Conservation (phyloP, 2,329 filamentous ascomycete genomes). For the Cladosporium velox region DNA sequence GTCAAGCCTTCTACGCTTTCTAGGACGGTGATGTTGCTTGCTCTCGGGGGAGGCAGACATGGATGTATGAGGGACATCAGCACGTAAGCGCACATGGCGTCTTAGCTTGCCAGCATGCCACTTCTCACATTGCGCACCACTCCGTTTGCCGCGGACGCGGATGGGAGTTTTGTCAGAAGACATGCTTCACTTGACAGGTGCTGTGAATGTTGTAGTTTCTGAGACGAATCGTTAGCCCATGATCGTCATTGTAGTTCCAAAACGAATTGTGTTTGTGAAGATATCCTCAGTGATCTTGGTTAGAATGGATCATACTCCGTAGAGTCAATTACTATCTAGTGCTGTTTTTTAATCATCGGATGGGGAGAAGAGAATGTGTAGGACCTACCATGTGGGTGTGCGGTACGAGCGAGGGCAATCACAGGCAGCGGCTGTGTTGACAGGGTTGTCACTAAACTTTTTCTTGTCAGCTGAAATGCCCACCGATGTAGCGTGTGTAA, state of each 20-base stretch:
- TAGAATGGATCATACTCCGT: conserved; percentile 38
- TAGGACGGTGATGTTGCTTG: background rate
- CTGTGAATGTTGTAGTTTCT: background rate
- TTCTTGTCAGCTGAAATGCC: conserved; percentile 8
- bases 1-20: conserved; percentile 14
- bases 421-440: background rate
- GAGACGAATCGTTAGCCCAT: conserved; percentile 5
- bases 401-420: background rate
- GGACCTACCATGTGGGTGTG: conserved; percentile 7
- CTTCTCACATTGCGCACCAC: conserved; percentile 30
- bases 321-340: conserved; percentile 40
- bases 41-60: background rate
- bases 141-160: conserved; percentile 38
- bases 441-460: background rate
- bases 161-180: conserved; percentile 32
- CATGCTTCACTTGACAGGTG: conserved; percentile 16
- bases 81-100: conserved; percentile 10
- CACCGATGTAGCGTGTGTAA: conserved; percentile 3
- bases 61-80: background rate
- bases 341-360: conserved; percentile 27
- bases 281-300: conserved; percentile 44
- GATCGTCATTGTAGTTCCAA: background rate
- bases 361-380: conserved; percentile 11
- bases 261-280: background rate
- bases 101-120: conserved; percentile 31